Base-by-base conservation (phyloP, 345 rosid genomes). In the Carallia pectinifolia region DNA sequence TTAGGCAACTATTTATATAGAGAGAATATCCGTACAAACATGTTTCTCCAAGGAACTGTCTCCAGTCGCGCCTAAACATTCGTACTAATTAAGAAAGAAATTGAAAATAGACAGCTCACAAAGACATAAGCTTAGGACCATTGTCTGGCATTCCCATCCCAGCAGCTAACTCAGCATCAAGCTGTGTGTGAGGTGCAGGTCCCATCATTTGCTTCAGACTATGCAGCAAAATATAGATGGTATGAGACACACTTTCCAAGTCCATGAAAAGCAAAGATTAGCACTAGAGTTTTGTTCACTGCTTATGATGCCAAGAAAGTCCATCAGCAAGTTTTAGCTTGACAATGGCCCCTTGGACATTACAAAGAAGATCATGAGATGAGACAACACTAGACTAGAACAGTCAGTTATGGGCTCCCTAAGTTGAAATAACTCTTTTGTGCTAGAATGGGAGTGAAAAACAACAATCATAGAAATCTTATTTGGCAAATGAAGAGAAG, bases 61-160 rank as follows among this genome's bases (percentile, higher is more conserved):
- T 44, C 12, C 50, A 44, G 12, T 10, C 12, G 50, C 29, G 56
- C 58, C 69, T 34, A 53, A 66, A 13, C 39, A 31, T 37, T 12
- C 23, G 63, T 40, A 75, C 3, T 44, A 44, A 44, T 12, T 12
- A 58, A 58, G 53, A 47, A 48, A 13, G 4, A 39, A 40, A 64
- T 36, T 12, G 53, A 64, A 74, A 56, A 71, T 10, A 70, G 5
- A 34, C 38, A 29, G 72, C 64, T 87, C 82, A 89, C 55, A 73
- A 52, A 0, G 87, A 64, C 91, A 87, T 87, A 66, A 94, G 85
- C 80, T 84, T 87, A 15, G 89, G 88, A 23, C 98, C 98, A 83
- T 90, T 90, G 69, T 95, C 97, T 0, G 99, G 99, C 89, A 82
- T 86, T 34, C 97, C 99, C 99, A 87, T 92, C 77, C 97, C 99